Base-by-base conservation (phyloP, 306 rosid species). In the Benincasa hispida region DNA sequence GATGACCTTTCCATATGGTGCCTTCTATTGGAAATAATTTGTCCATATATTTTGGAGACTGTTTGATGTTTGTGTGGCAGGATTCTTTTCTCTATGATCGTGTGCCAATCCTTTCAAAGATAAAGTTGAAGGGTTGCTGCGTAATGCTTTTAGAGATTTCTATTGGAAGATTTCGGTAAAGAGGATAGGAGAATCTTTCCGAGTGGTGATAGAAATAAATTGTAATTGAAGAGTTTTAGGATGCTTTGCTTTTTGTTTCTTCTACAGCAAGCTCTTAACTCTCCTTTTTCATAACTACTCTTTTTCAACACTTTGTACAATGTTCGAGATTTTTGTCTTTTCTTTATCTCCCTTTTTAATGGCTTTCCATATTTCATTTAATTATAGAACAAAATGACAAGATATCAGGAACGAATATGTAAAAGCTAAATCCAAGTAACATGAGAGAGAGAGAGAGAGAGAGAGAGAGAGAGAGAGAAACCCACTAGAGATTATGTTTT, bases 241-340 rank as follows among this genome's bases (percentile, higher is more conserved):
- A 41, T 68, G 51, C 32, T 68, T 65, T 68, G 32, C 21, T 68
- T 68, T 41, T 68, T 68, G n/a, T 42, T 42, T 68, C 74, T 68
- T 68, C 74, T 41, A 22, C 54, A 12, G 25, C 74, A 68, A 68
- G 74, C 35, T 68, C 35, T 41, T 68, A 22, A 68, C 74, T 39
- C 54, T 67, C 34, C 55, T 42, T 68, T 66, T 42, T 41, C 19
- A 2, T 42, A 35, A 68, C 74, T 6, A 68, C 50, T 67, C 74
- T 22, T 41, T 37, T 67, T 37, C 30, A 39, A 25, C 73, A n/a
- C 15, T 32, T 63, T 68, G 48, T 68, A 68, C 34, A 17, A 22
- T 8, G 21, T 39, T 66, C 32, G 12, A 21, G 53, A 10, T 39
- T 5, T 66, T 21, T 39, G 21, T 22, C 55, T 50, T 21, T 67